Base-by-base conservation (phyloP, 495 filamentous ascomycete genomes). In the Aspergillus bertholletiae region DNA sequence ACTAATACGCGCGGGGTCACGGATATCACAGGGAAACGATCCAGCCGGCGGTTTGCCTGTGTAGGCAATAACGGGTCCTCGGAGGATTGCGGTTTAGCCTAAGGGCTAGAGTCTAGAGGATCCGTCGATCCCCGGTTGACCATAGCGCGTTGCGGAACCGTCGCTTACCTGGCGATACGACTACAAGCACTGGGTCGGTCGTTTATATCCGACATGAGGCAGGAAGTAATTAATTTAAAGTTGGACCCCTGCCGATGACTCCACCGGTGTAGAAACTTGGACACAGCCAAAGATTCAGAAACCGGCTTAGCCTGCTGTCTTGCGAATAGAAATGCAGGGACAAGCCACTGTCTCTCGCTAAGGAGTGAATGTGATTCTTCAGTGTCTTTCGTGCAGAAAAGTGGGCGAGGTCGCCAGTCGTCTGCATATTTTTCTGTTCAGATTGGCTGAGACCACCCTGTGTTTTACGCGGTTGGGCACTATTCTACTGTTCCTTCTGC, bases 181-280 rank as follows among this genome's bases (percentile, higher is more conserved):
- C 15, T 8, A 20, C 37, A 13, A 8, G 3, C 39, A 8, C n/a
- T 43, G 18, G n/a, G 18, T 43, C 39, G 39, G 18, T 22, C n/a
- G 5, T 22, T 22, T 22, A 9, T 8, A 43, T 43, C 17, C 39
- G 39, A 43, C 17, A 43, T 15, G 34, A 37, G 34, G 34, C 34
- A 43, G 18, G 1, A 43, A 22, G 39, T 22, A 43, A 43, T 43
- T 22, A 43, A 32, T 20, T 34, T 49, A 34, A 35, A 49, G 46
- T 49, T 49, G 46, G 46, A 30, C 46, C 26, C 46, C 46, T 49
- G 46, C 46, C 46, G 46, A 49, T 35, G 26, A 49, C 46, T 27
- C 46, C 46, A 32, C 24, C 28, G 9, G 18, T 32, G 46, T 34
- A 35, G 26, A 49, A 18, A 15, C 7, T 4, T 27, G 24, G 28